Base-by-base conservation (phyloP, 2,329 filamentous ascomycete species). In the Aureobasidium zeae region DNA sequence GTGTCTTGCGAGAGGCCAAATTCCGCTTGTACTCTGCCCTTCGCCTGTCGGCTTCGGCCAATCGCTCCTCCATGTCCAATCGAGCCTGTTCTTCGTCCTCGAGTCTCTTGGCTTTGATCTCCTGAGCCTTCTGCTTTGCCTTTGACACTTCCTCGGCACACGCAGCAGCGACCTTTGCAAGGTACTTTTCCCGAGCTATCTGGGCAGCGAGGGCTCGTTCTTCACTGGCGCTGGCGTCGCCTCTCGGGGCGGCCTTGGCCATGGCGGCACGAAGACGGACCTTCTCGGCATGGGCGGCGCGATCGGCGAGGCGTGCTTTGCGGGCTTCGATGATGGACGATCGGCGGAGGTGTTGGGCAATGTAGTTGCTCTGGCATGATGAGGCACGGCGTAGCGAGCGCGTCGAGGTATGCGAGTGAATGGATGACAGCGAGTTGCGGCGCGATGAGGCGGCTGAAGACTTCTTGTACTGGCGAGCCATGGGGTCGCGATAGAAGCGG, bases 101-200 rank as follows among this genome's bases (percentile, higher is more conserved):
- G 57, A 86, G 81, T 50, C 85, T 78, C 60, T 82, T 81, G 64
- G 85, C 81, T 63, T 86, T 87, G 68, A 84, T 86, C 46, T 75
- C 79, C 60, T 86, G 83, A 11, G 84, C 84, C n/a, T 88, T 73
- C 38, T 83, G 81, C 68, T 89, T 89, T 41, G 84, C 84, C 51
- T 83, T 74, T 57, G 83, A 79, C 12, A 91, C 85, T 59, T 91
- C 85, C 61, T 87, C 84, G 15, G 85, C 85, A 57, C 85, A 89
- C 48, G 77, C 74, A 36, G 84, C 82, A 3, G 85, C 83, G 31
- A 89, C 87, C 59, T 88, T 84, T 7, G 83, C 84, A 13, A 91
- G 65, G 53, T 88, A 86, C 53, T 82, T 82, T 65, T 89, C 83
- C 46, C 86, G 74, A 1, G 84, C 81, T 51, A 86, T 75, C 49